phyloP scores from a whole-genome alignment of 148 eudicot genomes.

The Agrostemma githago region DNA sequence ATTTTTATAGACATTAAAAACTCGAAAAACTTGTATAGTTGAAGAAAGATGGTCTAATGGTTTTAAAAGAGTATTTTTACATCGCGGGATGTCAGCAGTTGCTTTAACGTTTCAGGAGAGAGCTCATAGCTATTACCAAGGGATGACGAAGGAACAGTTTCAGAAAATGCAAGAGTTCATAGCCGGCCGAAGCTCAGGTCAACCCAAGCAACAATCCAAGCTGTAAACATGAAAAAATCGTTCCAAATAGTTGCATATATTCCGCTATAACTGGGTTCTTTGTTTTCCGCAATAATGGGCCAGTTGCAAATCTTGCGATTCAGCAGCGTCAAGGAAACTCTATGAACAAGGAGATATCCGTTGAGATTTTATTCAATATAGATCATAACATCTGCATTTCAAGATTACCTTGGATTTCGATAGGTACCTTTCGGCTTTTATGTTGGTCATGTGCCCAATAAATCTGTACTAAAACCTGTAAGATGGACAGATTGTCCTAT shows the following conservation, averaged over 20 bases:
- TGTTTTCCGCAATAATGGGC: not conserved
- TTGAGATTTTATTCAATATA: not conserved
- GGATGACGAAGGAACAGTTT: conserved; percentile 97
- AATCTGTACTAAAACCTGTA: not conserved
- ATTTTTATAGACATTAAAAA: no score
- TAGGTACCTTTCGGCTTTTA: not conserved
- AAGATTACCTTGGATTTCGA: not conserved
- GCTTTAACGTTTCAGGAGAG: conserved; percentile 48
- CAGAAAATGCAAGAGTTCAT: conserved; percentile 97
- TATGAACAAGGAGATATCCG: not conserved
- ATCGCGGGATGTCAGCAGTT: not conserved
- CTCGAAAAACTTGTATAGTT: not conserved
- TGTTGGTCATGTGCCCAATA: conserved; percentile 3
- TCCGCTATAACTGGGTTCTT: not conserved
- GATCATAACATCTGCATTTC: not conserved
- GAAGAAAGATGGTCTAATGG: no score
- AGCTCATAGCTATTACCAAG: conserved; percentile 75
- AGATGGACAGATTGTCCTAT: not conserved
- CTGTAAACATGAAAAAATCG: conserved; percentile 11
- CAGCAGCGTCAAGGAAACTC: not conserved
- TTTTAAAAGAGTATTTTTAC: no score
- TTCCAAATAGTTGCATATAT: not conserved
- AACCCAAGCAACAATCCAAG: conserved; percentile 39
- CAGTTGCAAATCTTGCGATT: not conserved
- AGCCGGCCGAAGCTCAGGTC: conserved; percentile 61